Conservation (phyloP, 129 eudicot species). For the Heracleum sosnowskyi region DNA sequence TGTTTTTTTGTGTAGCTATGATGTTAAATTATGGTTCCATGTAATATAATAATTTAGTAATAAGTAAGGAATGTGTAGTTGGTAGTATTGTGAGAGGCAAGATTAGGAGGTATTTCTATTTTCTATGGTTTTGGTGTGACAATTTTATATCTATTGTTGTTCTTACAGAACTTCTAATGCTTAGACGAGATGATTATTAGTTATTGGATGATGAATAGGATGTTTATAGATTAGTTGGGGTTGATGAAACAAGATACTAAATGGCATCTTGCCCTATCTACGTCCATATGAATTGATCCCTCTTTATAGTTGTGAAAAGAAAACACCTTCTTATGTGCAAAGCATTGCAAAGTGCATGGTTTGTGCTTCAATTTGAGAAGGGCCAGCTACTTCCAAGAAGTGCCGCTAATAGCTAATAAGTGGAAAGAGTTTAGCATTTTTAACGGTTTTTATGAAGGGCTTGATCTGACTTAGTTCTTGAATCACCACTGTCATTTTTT, state of each 20-base stretch:
- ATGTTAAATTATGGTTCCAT: no score
- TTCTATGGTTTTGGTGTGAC: neutral
- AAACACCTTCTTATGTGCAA: neutral
- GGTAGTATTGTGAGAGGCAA: neutral
- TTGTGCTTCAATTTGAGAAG: neutral
- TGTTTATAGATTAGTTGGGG: neutral
- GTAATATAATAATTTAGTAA: neutral
- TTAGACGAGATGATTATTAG: neutral
- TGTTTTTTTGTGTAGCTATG: no score
- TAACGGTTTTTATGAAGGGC: neutral
- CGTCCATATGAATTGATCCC: neutral
- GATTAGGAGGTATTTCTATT: neutral
- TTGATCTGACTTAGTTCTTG: neutral
- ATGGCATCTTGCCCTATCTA: no score
- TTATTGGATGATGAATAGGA: neutral
- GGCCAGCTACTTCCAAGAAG: neutral
- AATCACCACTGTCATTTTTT: neutral
- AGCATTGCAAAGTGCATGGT: neutral
- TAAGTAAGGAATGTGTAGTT: neutral
- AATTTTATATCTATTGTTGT: neutral
- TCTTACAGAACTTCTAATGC: neutral
- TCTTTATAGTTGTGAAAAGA: neutral
- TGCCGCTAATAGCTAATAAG: neutral
- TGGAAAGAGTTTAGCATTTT: neutral
- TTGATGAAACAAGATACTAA: neutral